These are phyloP conservation scores for Cudoniella acicularis DNA, from an alignment of 495 filamentous ascomycete genomes.

Conservation along the genomic window DNA sequence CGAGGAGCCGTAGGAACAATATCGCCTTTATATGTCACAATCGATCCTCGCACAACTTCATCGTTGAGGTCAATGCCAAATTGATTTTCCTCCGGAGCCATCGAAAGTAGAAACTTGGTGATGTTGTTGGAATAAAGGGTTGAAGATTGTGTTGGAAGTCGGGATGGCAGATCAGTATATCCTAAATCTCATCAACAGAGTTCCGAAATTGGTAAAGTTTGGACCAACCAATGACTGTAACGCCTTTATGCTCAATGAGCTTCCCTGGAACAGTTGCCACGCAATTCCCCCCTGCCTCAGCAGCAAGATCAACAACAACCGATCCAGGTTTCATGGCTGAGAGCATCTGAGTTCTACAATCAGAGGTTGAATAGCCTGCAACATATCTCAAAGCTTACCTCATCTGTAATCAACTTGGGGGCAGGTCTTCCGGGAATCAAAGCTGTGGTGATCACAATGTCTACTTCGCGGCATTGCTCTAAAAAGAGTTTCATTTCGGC, in stretches of 20 bases:
- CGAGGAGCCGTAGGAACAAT: slow-evolving; percentile 70
- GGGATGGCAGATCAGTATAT: slow-evolving; percentile 78
- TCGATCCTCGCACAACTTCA: slow-evolving; percentile 75
- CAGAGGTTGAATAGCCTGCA: not conserved
- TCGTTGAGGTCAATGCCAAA: slow-evolving; percentile 73
- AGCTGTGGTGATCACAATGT: slow-evolving; percentile 82
- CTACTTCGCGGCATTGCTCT: slow-evolving; percentile 76
- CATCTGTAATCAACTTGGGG: slow-evolving; percentile 70
- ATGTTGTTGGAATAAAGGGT: slow-evolving; percentile 87
- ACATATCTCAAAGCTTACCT: slow-evolving; percentile 27
- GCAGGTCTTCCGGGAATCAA: slow-evolving; percentile 74
- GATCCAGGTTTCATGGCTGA: slow-evolving; percentile 78
- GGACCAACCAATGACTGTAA: slow-evolving; percentile 69
- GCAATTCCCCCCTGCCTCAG: slow-evolving; percentile 78
- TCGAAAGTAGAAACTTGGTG: slow-evolving; percentile 74
- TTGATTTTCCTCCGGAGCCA: slow-evolving; percentile 67
- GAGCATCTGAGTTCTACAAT: slow-evolving; percentile 49
- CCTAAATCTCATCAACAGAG: slow-evolving; percentile 36
- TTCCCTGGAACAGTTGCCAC: slow-evolving; percentile 69
- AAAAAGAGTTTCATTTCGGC: slow-evolving; percentile 85
- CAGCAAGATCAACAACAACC: slow-evolving; percentile 76
- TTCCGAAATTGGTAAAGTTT: not conserved
- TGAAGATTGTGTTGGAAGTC: slow-evolving; percentile 75
- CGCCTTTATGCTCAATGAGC: slow-evolving; percentile 63
- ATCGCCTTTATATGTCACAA: slow-evolving; percentile 69